These are phyloP conservation scores for Zymoseptoria brevis DNA, from an alignment of 2,329 filamentous ascomycete species.

Conservation along the genomic window DNA sequence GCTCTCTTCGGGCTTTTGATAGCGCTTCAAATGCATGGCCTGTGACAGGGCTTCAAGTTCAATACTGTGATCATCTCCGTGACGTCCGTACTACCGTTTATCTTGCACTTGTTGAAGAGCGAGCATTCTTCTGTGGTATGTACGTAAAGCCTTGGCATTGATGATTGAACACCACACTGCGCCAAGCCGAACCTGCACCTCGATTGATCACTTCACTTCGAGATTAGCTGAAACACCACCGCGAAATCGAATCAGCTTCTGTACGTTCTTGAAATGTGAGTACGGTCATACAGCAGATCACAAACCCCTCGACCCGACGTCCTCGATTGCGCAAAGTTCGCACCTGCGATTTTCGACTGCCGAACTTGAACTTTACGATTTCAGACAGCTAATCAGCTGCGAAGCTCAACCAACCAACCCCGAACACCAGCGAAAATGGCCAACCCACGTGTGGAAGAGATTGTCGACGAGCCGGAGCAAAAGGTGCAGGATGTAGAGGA, in stretches of 20 bases:
- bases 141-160: background rate
- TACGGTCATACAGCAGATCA: background rate
- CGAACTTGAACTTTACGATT: background rate
- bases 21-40: slow-evolving; percentile 20
- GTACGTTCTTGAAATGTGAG: background rate
- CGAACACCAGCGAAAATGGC: slow-evolving; percentile 62
- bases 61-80: background rate
- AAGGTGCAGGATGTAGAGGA: slow-evolving; percentile 55
- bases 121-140: background rate
- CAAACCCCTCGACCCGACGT: background rate
- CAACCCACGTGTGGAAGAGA: slow-evolving; percentile 95
- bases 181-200: background rate
- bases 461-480: slow-evolving; percentile 75
- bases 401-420: background rate
- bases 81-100: background rate
- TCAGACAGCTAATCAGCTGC: background rate
- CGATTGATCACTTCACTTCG: background rate
- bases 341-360: background rate
- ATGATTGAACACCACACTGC: background rate
- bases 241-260: background rate
- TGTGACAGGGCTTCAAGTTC: slow-evolving; percentile 7
- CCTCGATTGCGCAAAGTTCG: background rate
- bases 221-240: background rate
- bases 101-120: background rate
- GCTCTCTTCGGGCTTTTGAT: slow-evolving; percentile 20